Evolutionary conservation across 73 alveolate species (phyloP).

Genomic region (Paramecium pentaurelia): DNA sequence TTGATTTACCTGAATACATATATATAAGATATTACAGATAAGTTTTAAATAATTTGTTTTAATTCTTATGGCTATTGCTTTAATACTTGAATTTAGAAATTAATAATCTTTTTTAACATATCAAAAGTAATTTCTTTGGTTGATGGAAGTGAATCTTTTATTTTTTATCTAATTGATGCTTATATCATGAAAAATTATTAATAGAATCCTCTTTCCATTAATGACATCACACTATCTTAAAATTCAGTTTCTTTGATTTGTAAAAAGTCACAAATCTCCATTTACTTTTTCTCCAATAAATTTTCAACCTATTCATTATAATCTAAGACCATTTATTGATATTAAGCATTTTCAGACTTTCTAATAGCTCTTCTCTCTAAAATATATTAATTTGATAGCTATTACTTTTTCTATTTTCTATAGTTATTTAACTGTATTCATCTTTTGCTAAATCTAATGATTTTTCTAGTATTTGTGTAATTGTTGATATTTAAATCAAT

Average conservation of each 20-base stretch:
- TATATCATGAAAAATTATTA: constrained; percentile 16
- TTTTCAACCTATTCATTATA: background rate
- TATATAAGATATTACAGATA: background rate
- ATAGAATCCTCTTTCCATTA: constrained; percentile 15
- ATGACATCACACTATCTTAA: background rate
- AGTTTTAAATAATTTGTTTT: background rate
- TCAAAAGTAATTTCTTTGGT: background rate
- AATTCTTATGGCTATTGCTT: background rate
- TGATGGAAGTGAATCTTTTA: background rate
- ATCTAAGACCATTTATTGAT: background rate
- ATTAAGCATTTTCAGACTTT: background rate
- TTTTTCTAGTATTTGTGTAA: background rate
- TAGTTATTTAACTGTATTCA: background rate
- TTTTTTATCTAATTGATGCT: constrained; percentile 31
- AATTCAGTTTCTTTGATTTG: background rate
- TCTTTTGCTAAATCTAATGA: background rate
- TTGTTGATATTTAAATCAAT: background rate
- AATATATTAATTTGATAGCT: background rate
- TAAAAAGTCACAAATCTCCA: background rate
- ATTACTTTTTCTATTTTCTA: background rate
- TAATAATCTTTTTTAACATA: background rate
- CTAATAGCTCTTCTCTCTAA: background rate
- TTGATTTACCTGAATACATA: background rate
- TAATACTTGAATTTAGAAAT: background rate
- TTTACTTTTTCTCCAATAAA: background rate